Percentiles rank a stretch among this genome's conserved stretches.
Evolutionary conservation across 257 asterid genomes (phyloP).

Genomic region (Catharanthus roseus): DNA sequence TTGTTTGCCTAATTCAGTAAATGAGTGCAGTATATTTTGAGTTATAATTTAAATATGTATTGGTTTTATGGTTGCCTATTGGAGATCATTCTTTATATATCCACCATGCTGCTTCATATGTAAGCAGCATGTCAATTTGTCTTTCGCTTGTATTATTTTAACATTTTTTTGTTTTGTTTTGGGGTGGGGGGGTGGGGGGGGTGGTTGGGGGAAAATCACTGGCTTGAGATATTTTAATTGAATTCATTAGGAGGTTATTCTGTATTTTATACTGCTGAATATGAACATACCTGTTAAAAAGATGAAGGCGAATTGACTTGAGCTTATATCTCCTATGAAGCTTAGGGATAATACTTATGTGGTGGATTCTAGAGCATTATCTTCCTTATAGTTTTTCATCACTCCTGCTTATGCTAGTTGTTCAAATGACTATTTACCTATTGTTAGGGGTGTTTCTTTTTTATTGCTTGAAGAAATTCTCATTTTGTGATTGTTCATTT

Average conservation of each 20-base stretch:
- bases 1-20: neutral
- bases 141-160: neutral
- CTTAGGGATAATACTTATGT: no score
- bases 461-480: no score
- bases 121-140: neutral
- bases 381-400: neutral
- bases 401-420: neutral
- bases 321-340: neutral
- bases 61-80: neutral
- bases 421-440: neutral
- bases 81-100: neutral
- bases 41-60: neutral
- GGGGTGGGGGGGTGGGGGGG: neutral
- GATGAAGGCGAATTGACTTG: neutral
- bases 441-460: neutral
- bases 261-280: neutral
- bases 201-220: neutral
- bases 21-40: neutral
- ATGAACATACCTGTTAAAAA: neutral
- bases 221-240: neutral
- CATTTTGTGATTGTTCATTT: neutral
- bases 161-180: no score
- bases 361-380: neutral
- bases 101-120: neutral
- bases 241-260: neutral